phyloP scores from a whole-genome alignment of 176 grass and related monocot genomes.

The Oryza rufipogon region DNA sequence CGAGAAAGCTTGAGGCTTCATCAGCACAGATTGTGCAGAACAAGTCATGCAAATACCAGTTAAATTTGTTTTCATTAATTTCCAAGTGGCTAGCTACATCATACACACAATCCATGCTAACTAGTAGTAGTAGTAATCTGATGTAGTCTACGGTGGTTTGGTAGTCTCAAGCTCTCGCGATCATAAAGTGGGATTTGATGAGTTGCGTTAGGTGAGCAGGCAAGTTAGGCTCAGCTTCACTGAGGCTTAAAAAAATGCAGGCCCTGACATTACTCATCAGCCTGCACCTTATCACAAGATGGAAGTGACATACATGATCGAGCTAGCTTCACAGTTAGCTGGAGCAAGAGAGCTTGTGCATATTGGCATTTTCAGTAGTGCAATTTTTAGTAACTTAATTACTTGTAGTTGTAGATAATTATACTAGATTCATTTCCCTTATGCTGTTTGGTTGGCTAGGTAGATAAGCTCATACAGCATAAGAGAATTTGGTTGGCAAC shows the following conservation, averaged over 20 bases:
- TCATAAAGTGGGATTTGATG: constrained; percentile 10
- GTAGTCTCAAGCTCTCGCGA: constrained; percentile 39
- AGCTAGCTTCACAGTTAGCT: background rate
- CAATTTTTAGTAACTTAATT: constrained; percentile 32
- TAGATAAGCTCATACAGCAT: background rate
- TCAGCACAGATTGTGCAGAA: background rate
- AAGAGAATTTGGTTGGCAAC: background rate
- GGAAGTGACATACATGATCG: background rate
- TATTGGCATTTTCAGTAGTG: constrained; percentile 25
- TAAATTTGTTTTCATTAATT: background rate
- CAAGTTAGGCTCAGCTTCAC: constrained; percentile 52
- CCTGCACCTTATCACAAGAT: constrained; percentile 41
- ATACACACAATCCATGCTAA: constrained; percentile 10
- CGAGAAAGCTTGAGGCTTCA: background rate
- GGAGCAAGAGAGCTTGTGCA: background rate
- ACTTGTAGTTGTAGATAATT: background rate
- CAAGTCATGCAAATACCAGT: constrained; percentile 28
- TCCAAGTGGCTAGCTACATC: background rate
- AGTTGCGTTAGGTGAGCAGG: constrained; percentile 51
- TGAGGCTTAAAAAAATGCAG: constrained; percentile 35
- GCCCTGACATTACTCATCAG: constrained; percentile 30
- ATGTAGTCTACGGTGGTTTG: constrained; percentile 42
- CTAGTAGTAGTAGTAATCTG: background rate
- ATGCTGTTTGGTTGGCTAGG: constrained; percentile 22
- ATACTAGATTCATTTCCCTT: background rate